Percentiles rank a stretch among this genome's conserved stretches.
These are phyloP conservation scores for Eutypa lata DNA, from an alignment of 2,329 filamentous ascomycete species.

Conservation along the genomic window DNA sequence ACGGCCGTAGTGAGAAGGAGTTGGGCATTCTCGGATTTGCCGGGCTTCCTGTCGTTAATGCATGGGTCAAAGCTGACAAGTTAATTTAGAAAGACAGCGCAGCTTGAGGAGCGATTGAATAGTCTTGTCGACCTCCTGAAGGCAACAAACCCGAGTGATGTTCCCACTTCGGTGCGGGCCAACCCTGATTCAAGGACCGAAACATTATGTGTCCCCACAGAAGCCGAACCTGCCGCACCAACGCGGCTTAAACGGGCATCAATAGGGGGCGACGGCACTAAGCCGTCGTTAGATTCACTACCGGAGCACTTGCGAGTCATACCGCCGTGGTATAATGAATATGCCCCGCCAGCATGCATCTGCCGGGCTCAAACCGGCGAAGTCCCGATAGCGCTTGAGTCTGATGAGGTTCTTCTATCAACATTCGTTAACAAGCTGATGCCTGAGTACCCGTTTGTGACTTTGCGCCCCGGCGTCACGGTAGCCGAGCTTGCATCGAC, in stretches of 20 bases:
- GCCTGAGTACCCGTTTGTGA: constrained; percentile 45
- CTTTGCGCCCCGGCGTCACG: constrained; percentile 34
- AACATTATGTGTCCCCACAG: constrained; percentile 8
- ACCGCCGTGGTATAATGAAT: constrained; percentile 42
- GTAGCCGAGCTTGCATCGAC: constrained; percentile 35
- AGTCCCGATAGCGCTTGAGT: constrained; percentile 37
- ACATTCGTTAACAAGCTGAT: constrained; percentile 42
- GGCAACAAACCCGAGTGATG: constrained; percentile 28
- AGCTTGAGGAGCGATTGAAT: constrained; percentile 48
- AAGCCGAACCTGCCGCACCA: constrained; percentile 2
- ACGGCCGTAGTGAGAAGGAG: not conserved
- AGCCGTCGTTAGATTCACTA: constrained; percentile 5
- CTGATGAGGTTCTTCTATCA: constrained; percentile 44
- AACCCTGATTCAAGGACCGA: constrained; percentile 7
- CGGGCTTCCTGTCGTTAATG: not conserved
- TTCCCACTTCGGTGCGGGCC: constrained; percentile 9
- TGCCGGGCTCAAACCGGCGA: constrained; percentile 41
- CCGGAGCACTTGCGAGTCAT: constrained; percentile 24
- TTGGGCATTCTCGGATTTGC: not conserved
- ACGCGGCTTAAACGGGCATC: constrained; percentile 2
- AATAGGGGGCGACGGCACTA: constrained; percentile 1
- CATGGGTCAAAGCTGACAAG: not conserved
- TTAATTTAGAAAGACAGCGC: constrained; percentile 41
- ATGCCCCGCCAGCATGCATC: constrained; percentile 44
- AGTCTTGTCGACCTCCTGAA: constrained; percentile 46